Evolutionary conservation across 495 filamentous ascomycete genomes (phyloP).

Genomic region (Aspergillus incahuasiensis): DNA sequence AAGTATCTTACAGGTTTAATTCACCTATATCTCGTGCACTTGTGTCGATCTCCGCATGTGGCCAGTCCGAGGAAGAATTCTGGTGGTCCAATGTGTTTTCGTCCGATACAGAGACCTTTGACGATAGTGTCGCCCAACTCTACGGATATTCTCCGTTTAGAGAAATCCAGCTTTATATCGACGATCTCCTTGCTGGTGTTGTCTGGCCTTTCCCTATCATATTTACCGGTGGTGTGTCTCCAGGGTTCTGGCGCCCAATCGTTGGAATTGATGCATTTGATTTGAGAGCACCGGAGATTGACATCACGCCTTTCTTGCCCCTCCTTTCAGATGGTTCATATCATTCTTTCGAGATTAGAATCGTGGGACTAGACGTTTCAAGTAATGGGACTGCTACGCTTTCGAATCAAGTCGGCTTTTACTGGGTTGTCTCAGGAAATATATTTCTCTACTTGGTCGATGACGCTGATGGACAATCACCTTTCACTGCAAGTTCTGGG

Average conservation of each 20-base stretch:
- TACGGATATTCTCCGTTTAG: slow-evolving; percentile 75
- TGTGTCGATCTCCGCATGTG: slow-evolving; percentile 71
- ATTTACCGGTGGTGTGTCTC: slow-evolving; percentile 83
- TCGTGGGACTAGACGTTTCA: slow-evolving; percentile 57
- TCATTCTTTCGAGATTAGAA: slow-evolving; percentile 68
- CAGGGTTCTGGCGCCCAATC: slow-evolving; percentile 77
- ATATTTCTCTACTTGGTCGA: slow-evolving; percentile 69
- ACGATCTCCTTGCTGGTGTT: slow-evolving; percentile 71
- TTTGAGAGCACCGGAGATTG: slow-evolving; percentile 74
- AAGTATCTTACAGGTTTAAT: slow-evolving; percentile 52
- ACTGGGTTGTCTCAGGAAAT: slow-evolving; percentile 82
- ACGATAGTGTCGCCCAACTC: slow-evolving; percentile 48
- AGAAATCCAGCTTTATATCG: slow-evolving; percentile 76
- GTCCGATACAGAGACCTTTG: slow-evolving; percentile 58
- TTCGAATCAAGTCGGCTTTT: slow-evolving; percentile 57
- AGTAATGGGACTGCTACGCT: slow-evolving; percentile 43
- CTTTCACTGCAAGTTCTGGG: neutral
- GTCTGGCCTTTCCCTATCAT: slow-evolving; percentile 83
- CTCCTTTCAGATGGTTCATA: slow-evolving; percentile 57
- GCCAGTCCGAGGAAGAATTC: slow-evolving; percentile 77
- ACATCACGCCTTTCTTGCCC: slow-evolving; percentile 74
- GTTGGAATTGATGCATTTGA: slow-evolving; percentile 85
- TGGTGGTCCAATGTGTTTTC: slow-evolving; percentile 84
- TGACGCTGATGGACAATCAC: slow-evolving; percentile 33
- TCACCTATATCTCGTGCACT: slow-evolving; percentile 63